Evolutionary conservation across 768 basidiomycete genomes (phyloP), one percentile per base, ranked within the genome.

Genomic region (Dictyophora rubrovolvata): DNA sequence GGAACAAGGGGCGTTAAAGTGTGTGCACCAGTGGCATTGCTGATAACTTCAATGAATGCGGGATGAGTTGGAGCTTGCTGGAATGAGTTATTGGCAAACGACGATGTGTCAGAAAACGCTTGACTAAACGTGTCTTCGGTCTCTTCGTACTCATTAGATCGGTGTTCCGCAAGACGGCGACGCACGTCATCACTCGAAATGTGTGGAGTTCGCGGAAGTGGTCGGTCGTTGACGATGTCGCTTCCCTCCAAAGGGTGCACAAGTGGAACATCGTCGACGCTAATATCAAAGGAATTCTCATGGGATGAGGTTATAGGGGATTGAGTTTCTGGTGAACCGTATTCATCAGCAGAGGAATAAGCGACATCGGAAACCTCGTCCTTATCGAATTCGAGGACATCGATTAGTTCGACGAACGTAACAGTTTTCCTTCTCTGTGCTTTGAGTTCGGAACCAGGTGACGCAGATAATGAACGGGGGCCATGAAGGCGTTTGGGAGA

Each of bases 381-480:
- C 18, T 77, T 72, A 59, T 88, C 85, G 67, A 89, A 90, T 66
- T 91, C 89, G 33, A 91, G 70, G 11, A 93, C 89, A 61, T 93
- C 89, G 63, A 86, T 88, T 11, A 82, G 78, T 62, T 88, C 85
- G 67, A 85, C 79, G 60, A 87, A 93, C 1, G 82, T 87, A 23
- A 93, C 91, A 0, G 82, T 90, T 69, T 90, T 92, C 61, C 86
- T 70, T 28, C 81, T 77, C 64, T 81, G 79, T 20, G 81, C 77
- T 65, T 66, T 77, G 49, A 67, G 65, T 60, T 53, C 53, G 46
- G 55, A 47, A 37, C 33, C 52, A 53, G 50, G 53, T 16, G 64
- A 60, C 20, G 55, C 57, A 4, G 66, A 66, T 11, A 60, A 60
- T 5, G 79, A 71, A 33, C 89, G 84, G 5, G 89, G 89, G 1